These are phyloP conservation scores for Hemileia vastatrix DNA, from an alignment of 1,284 basidiomycete genomes.

Conservation along the genomic window DNA sequence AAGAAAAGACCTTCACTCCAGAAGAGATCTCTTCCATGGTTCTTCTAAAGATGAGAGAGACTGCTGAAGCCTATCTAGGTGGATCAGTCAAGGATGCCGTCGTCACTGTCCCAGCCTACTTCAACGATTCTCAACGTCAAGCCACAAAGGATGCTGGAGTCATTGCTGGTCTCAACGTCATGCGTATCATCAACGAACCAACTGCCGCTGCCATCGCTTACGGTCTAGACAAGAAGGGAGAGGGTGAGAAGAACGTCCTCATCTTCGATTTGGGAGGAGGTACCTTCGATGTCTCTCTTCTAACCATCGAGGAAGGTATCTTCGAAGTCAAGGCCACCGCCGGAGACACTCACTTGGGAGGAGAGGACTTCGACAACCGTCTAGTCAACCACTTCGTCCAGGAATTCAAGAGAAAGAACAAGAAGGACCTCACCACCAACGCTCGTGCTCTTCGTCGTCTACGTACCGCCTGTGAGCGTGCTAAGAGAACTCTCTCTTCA, in stretches of 20 bases:
- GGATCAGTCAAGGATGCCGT: slow-evolving; percentile 69
- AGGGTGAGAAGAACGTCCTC: slow-evolving; percentile 78
- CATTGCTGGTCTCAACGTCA: slow-evolving; percentile 79
- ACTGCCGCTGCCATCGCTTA: slow-evolving; percentile 91
- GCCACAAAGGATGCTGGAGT: slow-evolving; percentile 89
- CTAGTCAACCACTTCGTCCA: slow-evolving; percentile 96
- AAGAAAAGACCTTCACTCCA: slow-evolving; percentile 84
- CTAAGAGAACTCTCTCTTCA: slow-evolving; percentile 94
- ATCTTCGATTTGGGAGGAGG: slow-evolving; percentile 98
- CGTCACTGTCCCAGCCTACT: slow-evolving; percentile 83
- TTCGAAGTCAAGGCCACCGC: slow-evolving; percentile 99
- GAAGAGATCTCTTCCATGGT: slow-evolving; percentile 98
- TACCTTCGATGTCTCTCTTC: slow-evolving; percentile 95
- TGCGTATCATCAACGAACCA: slow-evolving; percentile 94
- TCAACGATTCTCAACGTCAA: slow-evolving; percentile 93
- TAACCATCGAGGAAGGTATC: slow-evolving; percentile 96
- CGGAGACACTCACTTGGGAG: slow-evolving; percentile 96
- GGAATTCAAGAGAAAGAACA: slow-evolving; percentile 98
- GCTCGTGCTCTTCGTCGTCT: slow-evolving; percentile 92
- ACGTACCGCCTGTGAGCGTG: slow-evolving; percentile 94
- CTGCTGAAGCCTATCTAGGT: slow-evolving; percentile 90
- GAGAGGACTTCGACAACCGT: slow-evolving; percentile 98
- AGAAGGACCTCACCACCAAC: slow-evolving; percentile 87
- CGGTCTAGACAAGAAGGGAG: slow-evolving; percentile 74
- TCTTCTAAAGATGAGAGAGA: slow-evolving; percentile 95